Evolutionary conservation across 2,329 filamentous ascomycete species (phyloP).

Genomic region (Nemania serpens): DNA sequence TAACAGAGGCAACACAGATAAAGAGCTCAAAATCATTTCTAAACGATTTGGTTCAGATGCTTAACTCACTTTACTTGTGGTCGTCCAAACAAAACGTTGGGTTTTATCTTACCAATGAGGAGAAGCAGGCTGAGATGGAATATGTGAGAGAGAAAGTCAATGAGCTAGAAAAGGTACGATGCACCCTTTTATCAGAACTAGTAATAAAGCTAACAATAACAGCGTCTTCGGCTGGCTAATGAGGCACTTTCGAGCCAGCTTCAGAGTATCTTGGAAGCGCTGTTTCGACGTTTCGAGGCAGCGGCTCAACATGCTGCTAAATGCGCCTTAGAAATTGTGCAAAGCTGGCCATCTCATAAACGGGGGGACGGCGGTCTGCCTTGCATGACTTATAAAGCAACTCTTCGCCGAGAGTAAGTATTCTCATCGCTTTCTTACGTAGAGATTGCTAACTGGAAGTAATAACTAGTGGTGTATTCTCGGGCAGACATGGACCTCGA

Average conservation of each 20-base stretch:
- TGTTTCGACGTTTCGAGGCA: constrained; percentile 17
- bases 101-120: constrained; percentile 38
- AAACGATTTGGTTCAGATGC: constrained; percentile 52
- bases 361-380: constrained; percentile 18
- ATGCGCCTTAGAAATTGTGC: constrained; percentile 12
- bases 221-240: constrained; percentile 13
- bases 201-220: neutral
- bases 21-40: constrained; percentile 53
- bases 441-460: constrained; percentile 6
- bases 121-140: constrained; percentile 33
- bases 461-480: constrained; percentile 25
- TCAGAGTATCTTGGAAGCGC: neutral
- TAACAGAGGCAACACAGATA: constrained; percentile 51
- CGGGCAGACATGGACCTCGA: constrained; percentile 3
- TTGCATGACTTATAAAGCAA: constrained; percentile 23
- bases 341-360: constrained; percentile 18
- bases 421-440: neutral
- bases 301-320: constrained; percentile 7
- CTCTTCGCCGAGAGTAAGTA: constrained; percentile 27
- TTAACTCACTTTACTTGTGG: constrained; percentile 32
- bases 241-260: constrained; percentile 1
- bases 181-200: neutral
- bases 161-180: constrained; percentile 22
- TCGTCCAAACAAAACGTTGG: constrained; percentile 1
- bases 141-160: constrained; percentile 10